These are phyloP conservation scores for Coemansia sp. DNA, from an alignment of 192 early-diverging fungal species.

Conservation along the genomic window DNA sequence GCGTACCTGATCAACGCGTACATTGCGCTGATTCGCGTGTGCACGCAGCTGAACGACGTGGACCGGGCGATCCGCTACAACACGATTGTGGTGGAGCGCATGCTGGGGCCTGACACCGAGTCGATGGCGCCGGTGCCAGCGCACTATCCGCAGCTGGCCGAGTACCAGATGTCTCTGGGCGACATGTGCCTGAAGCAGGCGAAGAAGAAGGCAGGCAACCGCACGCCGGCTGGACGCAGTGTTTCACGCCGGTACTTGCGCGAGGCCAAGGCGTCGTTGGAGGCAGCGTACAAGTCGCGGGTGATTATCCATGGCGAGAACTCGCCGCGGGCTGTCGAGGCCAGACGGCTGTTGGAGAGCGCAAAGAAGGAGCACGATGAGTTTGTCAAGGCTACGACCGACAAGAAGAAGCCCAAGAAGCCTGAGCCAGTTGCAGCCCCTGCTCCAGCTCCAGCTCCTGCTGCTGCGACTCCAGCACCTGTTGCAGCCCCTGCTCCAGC, in stretches of 20 bases:
- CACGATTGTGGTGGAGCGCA: slow-evolving; percentile 42
- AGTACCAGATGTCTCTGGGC: slow-evolving; percentile 58
- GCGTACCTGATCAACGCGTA: slow-evolving; percentile 53
- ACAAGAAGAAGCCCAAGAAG: slow-evolving; percentile 52
- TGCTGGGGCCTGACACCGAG: slow-evolving; percentile 36
- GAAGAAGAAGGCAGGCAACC: slow-evolving; percentile 49
- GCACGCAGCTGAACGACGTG: slow-evolving; percentile 35
- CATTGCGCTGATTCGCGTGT: slow-evolving; percentile 39
- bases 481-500: no score
- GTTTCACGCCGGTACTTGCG: slow-evolving; percentile 46
- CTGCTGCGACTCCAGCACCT: no score
- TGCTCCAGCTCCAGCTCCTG: slow-evolving; percentile 6
- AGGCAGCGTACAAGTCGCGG: slow-evolving; percentile 25
- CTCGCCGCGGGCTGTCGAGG: slow-evolving; percentile 33
- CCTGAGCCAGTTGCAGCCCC: slow-evolving; percentile 13
- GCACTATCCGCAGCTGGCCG: slow-evolving; percentile 61
- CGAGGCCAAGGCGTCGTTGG: slow-evolving; percentile 43
- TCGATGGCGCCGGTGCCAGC: slow-evolving; percentile 43
- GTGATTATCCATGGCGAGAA: slow-evolving; percentile 38
- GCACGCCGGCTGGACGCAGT: slow-evolving; percentile 44
- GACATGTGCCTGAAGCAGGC: slow-evolving; percentile 61
- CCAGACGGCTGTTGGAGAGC: slow-evolving; percentile 35
- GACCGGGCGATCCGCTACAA: slow-evolving; percentile 53
- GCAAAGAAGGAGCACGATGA: slow-evolving; percentile 50
- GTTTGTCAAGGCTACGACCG: slow-evolving; percentile 30